phyloP scores from a whole-genome alignment of 805 yeast species.

The Clavispora santaluciae region DNA sequence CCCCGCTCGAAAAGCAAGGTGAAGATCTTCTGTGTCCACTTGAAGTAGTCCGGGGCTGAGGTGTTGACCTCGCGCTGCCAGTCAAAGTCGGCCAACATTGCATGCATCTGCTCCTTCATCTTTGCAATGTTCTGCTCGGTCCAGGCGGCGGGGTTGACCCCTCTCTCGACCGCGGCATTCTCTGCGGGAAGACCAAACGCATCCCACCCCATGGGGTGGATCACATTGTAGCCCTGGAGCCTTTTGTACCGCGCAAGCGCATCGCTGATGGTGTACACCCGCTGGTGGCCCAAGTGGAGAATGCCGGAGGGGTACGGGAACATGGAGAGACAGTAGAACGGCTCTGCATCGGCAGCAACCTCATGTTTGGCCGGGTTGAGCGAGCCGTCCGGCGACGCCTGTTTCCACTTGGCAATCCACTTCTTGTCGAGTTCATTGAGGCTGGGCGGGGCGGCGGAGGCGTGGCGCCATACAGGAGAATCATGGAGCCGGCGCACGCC shows the following conservation, averaged over 20 bases:
- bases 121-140: slow-evolving; percentile 71
- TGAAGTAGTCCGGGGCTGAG: slow-evolving; percentile 81
- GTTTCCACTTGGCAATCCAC: slow-evolving; percentile 49
- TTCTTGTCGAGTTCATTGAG: slow-evolving; percentile 42
- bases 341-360: neutral
- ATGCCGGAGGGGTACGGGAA: slow-evolving; percentile 96
- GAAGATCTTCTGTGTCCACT: slow-evolving; percentile 88
- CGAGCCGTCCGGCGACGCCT: slow-evolving; percentile 25
- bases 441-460: slow-evolving; percentile 1
- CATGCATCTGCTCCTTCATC: slow-evolving; percentile 78
- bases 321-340: slow-evolving; percentile 72
- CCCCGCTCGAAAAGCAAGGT: slow-evolving; percentile 68
- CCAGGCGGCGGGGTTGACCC: slow-evolving; percentile 78
- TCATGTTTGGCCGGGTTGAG: slow-evolving; percentile 29
- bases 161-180: slow-evolving; percentile 90
- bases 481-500: neutral
- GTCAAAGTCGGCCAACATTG: slow-evolving; percentile 82
- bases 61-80: slow-evolving; percentile 92
- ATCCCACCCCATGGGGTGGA: slow-evolving; percentile 99
- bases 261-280: slow-evolving; percentile 91
- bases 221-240: slow-evolving; percentile 68
- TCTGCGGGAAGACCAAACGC: slow-evolving; percentile 98
- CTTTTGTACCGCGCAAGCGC: slow-evolving; percentile 73
- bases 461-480: neutral
- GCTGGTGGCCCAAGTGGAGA: slow-evolving; percentile 88